Conservation (phyloP, 139 green algal genomes). For the Dunaliella primolecta region DNA sequence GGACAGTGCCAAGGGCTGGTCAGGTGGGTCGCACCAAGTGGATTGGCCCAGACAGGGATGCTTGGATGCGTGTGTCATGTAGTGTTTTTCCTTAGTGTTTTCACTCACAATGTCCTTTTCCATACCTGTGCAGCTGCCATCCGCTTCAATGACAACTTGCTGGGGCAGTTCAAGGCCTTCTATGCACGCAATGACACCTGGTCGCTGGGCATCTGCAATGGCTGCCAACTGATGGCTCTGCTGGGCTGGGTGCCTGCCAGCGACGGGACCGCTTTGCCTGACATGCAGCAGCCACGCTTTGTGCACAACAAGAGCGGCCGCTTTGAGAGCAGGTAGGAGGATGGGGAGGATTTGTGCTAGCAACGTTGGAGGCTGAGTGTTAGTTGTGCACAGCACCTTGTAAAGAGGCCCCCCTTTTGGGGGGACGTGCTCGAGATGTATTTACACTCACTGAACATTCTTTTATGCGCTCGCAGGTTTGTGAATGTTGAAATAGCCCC, state of each 20-base stretch:
- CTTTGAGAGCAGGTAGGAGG: conserved; percentile 88
- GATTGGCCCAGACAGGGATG: too few species aligned
- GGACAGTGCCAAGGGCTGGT: conserved; percentile 97
- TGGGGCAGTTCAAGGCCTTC: conserved; percentile 79
- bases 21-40: too few species aligned
- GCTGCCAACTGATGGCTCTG: conserved; percentile 99
- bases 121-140: conserved; percentile 83
- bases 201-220: conserved; percentile 97
- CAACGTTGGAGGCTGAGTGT: too few species aligned
- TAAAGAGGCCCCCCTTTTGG: too few species aligned
- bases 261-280: conserved; percentile 45
- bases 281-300: conserved; percentile 90
- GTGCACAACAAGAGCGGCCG: conserved; percentile 88
- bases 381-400: too few species aligned
- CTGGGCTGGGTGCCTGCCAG: conserved; percentile 92
- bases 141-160: conserved; percentile 83
- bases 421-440: too few species aligned
- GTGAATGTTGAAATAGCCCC: conserved; percentile 71
- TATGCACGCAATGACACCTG: conserved; percentile 86
- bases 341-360: too few species aligned
- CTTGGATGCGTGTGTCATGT: too few species aligned
- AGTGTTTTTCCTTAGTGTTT: too few species aligned
- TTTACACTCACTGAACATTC: too few species aligned
- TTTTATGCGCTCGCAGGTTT: too few species aligned
- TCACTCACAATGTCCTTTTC: too few species aligned